Percentiles rank a stretch among this genome's conserved stretches.
phyloP scores from a whole-genome alignment of 1,284 basidiomycete genomes.

The Sanghuangporus weigelae region DNA sequence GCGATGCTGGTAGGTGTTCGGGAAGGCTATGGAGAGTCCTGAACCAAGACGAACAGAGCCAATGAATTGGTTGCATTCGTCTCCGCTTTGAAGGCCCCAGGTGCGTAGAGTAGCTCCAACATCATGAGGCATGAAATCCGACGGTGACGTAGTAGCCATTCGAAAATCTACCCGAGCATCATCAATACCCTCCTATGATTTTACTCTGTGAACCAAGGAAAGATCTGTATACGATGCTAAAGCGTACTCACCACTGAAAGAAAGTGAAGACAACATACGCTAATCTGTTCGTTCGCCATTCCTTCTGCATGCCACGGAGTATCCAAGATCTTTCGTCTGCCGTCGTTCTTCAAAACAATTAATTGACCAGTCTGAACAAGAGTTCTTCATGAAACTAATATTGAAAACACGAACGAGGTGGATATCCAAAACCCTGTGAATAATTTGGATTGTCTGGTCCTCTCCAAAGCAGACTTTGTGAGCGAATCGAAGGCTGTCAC shows the following conservation, averaged over 20 bases:
- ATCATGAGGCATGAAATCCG: slow-evolving; percentile 36
- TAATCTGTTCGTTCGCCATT: slow-evolving; percentile 50
- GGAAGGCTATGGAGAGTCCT: slow-evolving; percentile 41
- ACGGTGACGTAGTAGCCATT: slow-evolving; percentile 43
- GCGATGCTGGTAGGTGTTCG: slow-evolving; percentile 49
- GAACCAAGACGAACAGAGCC: slow-evolving; percentile 33
- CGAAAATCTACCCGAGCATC: slow-evolving; percentile 36
- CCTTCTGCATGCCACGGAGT: slow-evolving; percentile 51
- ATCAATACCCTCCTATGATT: slow-evolving; percentile 31
- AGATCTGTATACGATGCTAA: background rate
- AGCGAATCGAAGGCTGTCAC: slow-evolving; percentile 35
- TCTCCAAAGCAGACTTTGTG: slow-evolving; percentile 30
- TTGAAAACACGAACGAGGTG: slow-evolving; percentile 31
- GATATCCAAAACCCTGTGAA: slow-evolving; percentile 41
- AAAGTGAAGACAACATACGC: slow-evolving; percentile 43
- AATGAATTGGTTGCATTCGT: slow-evolving; percentile 42
- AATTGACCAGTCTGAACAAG: background rate
- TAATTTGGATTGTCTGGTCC: slow-evolving; percentile 39
- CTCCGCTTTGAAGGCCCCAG: slow-evolving; percentile 42
- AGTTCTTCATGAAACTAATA: background rate
- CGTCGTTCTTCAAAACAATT: slow-evolving; percentile 31
- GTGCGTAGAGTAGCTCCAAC: slow-evolving; percentile 40
- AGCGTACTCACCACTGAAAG: slow-evolving; percentile 29
- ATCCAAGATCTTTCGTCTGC: slow-evolving; percentile 33
- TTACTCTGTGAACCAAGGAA: background rate